These are phyloP conservation scores for Globisporangium paroecandrum DNA, from an alignment of 352 stramenopile species.

Conservation along the genomic window DNA sequence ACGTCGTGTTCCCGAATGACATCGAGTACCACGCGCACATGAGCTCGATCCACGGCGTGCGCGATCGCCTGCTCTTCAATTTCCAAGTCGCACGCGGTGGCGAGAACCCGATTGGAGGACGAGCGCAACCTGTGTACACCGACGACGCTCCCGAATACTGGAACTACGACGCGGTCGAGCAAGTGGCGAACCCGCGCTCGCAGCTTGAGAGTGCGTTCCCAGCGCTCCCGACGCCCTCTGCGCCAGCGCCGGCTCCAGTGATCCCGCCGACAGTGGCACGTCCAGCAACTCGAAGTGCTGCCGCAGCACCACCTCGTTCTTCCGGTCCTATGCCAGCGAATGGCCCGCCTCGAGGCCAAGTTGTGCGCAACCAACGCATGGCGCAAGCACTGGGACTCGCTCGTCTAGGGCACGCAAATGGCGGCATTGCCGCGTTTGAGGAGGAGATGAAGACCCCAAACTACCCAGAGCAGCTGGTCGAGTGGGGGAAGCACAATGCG, in stretches of 20 bases:
- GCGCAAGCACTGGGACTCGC: constrained; percentile 58
- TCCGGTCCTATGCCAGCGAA: constrained; percentile 16
- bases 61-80: constrained; percentile 71
- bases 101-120: constrained; percentile 51
- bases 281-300: constrained; percentile 15
- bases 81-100: constrained; percentile 65
- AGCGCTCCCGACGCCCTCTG: constrained; percentile 43
- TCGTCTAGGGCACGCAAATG: constrained; percentile 31
- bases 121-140: constrained; percentile 16
- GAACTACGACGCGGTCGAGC: constrained; percentile 42
- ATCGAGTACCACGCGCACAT: constrained; percentile 88
- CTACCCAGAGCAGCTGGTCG: constrained; percentile 57
- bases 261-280: constrained; percentile 42
- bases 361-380: constrained; percentile 66
- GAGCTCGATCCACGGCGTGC: constrained; percentile 65
- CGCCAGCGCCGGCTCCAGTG: constrained; percentile 34
- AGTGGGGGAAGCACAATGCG: constrained; percentile 70
- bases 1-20: constrained; percentile 83
- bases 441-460: constrained; percentile 72
- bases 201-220: constrained; percentile 64
- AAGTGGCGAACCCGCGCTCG: constrained; percentile 22
- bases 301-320: constrained; percentile 12
- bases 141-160: constrained; percentile 57
- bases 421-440: constrained; percentile 53
- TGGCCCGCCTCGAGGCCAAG: constrained; percentile 42